Evolutionary conservation across 495 filamentous ascomycete genomes (phyloP).

Genomic region (Cairneyella variabilis): DNA sequence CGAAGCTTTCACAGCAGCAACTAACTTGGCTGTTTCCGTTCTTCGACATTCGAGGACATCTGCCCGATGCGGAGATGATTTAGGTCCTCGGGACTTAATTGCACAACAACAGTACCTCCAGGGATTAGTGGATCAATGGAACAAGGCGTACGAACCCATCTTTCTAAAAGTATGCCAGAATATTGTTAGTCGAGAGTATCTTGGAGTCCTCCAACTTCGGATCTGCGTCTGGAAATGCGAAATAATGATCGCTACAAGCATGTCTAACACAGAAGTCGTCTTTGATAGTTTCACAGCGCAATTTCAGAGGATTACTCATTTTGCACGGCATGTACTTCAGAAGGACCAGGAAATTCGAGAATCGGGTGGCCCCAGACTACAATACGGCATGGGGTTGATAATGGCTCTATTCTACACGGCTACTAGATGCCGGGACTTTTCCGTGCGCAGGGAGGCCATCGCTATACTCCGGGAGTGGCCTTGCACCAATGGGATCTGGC

Average conservation of each 20-base stretch:
- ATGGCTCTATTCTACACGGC: constrained; percentile 19
- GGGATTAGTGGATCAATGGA: constrained; percentile 15
- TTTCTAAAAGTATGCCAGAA: constrained; percentile 18
- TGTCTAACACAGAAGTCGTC: background rate
- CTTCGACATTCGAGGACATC: constrained; percentile 17
- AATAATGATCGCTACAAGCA: constrained; percentile 13
- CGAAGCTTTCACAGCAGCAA: constrained; percentile 19
- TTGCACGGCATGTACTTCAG: constrained; percentile 16
- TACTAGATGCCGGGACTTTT: constrained; percentile 17
- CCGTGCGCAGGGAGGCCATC: constrained; percentile 15
- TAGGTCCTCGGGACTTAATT: constrained; percentile 8
- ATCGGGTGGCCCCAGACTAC: constrained; percentile 13
- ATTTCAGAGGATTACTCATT: constrained; percentile 16
- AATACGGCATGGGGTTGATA: constrained; percentile 19
- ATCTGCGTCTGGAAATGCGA: constrained; percentile 16
- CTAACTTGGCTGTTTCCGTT: constrained; percentile 15
- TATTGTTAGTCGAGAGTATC: constrained; percentile 15
- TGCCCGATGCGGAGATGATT: constrained; percentile 15
- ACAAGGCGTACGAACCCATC: constrained; percentile 16
- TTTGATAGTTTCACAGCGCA: constrained; percentile 4
- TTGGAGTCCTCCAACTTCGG: constrained; percentile 18
- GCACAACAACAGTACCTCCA: constrained; percentile 15
- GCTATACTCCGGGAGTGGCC: constrained; percentile 17
- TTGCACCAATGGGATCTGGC: constrained; percentile 17
- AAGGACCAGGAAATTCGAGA: constrained; percentile 20